Conservation (phyloP, 805 yeast species). For the Blastobotrys attinorum region DNA sequence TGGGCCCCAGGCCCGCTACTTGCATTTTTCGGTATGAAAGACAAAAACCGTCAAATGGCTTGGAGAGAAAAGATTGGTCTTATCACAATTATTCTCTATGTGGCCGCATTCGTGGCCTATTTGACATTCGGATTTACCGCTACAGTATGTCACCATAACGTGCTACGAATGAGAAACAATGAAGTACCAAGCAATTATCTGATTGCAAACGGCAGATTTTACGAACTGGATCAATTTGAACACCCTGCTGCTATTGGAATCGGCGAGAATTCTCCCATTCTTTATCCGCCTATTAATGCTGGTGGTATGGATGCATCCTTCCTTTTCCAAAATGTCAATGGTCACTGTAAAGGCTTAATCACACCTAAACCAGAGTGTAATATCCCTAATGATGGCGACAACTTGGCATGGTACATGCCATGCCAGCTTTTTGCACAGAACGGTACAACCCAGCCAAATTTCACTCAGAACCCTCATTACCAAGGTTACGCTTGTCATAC, state of each 20-base stretch:
- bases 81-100: constrained; percentile 59
- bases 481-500: constrained; percentile 92
- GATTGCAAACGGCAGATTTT: constrained; percentile 77
- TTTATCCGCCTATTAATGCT: constrained; percentile 80
- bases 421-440: constrained; percentile 65
- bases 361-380: constrained; percentile 56
- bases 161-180: constrained; percentile 47
- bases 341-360: constrained; percentile 70
- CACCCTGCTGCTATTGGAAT: constrained; percentile 86
- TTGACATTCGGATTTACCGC: constrained; percentile 85
- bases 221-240: constrained; percentile 53
- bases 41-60: constrained; percentile 79
- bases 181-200: constrained; percentile 54
- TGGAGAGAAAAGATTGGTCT: constrained; percentile 96
- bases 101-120: constrained; percentile 76
- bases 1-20: constrained; percentile 85
- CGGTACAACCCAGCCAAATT: constrained; percentile 63
- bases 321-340: constrained; percentile 85
- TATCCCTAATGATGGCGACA: constrained; percentile 57
- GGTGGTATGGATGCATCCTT: constrained; percentile 84
- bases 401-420: constrained; percentile 94
- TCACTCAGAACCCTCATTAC: constrained; percentile 50
- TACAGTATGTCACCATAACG: constrained; percentile 56
- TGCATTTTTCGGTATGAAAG: constrained; percentile 64
- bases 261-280: constrained; percentile 52